Evolutionary conservation across 805 yeast species (phyloP), one percentile per base, ranked within the genome.

Genomic region (Cyberlindnera maclurae): DNA sequence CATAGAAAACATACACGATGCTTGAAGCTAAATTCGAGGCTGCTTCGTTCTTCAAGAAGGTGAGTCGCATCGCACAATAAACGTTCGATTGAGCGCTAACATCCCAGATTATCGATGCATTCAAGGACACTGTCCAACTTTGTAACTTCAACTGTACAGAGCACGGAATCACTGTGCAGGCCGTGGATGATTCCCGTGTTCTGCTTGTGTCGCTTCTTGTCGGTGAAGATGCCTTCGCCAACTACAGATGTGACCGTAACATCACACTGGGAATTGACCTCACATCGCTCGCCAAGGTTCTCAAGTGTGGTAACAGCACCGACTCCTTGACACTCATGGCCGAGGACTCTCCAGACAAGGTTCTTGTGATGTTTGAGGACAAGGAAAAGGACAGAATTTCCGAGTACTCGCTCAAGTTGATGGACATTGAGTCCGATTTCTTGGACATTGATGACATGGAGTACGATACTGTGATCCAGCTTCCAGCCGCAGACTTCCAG

Each of bases 61-160:
- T 41, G 29, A 9, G 48, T 44, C 20, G 15, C 7, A 27, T 7
- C 15, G 6, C n/a, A 6, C 29, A 12, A 27, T 8, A 12, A 13
- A 75, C 54, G 22, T 70, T 31, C 24, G 12, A 42, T 37, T 12
- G 6, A 12, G 28, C 26, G 44, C 40, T 46, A 38, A 37, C 47
- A 26, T 27, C 11, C 36, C 68, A 74, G 48, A 82, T 89, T 57
- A 82, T 89, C 54, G 98, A 93, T 52, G 80, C 97, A 42, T 83
- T 90, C 61, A 85, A 87, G 60, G 98, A 93, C 59, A 82, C 95
- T 57, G 96, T 93, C 46, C 86, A 85, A 55, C 74, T 89, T 53
- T 93, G 97, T 70, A 93, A 93, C 73, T 86, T 93, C 72, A 93
- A 88, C 69, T 93, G 97, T 68, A 78, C 94, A n/a, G 93, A 85